Conservation (phyloP, 768 basidiomycete genomes). For the Collybia sordida region DNA sequence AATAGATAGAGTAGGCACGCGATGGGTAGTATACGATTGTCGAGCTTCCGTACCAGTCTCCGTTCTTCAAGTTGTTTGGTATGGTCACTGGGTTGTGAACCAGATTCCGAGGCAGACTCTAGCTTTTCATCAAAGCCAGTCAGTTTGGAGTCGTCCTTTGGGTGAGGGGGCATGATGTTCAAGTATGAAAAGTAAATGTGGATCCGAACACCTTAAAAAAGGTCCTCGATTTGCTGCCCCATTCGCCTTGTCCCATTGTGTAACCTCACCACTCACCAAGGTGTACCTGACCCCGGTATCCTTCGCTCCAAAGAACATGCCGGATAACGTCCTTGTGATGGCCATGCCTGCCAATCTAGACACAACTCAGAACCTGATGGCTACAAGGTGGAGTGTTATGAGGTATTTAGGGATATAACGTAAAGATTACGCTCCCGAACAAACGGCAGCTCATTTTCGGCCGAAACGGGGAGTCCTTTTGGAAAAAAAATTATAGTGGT, state of each 20-base stretch:
- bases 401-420: slow-evolving; percentile 4
- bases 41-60: slow-evolving; percentile 61
- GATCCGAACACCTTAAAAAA: slow-evolving; percentile 6
- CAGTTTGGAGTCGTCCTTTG: slow-evolving; percentile 6
- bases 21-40: slow-evolving; percentile 67
- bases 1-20: slow-evolving; percentile 74
- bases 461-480: no score
- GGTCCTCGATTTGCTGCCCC: not conserved
- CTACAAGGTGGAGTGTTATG: not conserved
- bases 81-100: slow-evolving; percentile 9
- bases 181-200: slow-evolving; percentile 5
- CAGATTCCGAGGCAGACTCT: slow-evolving; percentile 17
- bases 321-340: slow-evolving; percentile 20
- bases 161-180: slow-evolving; percentile 12
- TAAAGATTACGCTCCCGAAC: not conserved
- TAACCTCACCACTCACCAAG: slow-evolving; percentile 27
- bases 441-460: no score
- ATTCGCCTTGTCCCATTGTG: slow-evolving; percentile 5
- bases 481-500: no score
- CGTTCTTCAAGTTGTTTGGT: slow-evolving; percentile 17
- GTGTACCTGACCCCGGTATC: slow-evolving; percentile 17
- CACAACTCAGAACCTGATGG: slow-evolving; percentile 2
- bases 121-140: slow-evolving; percentile 29
- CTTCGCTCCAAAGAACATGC: slow-evolving; percentile 16
- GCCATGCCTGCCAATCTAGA: slow-evolving; percentile 13